Evolutionary conservation across 83 land plant genomes (phyloP).

Genomic region (Diphasiastrum complanatum): DNA sequence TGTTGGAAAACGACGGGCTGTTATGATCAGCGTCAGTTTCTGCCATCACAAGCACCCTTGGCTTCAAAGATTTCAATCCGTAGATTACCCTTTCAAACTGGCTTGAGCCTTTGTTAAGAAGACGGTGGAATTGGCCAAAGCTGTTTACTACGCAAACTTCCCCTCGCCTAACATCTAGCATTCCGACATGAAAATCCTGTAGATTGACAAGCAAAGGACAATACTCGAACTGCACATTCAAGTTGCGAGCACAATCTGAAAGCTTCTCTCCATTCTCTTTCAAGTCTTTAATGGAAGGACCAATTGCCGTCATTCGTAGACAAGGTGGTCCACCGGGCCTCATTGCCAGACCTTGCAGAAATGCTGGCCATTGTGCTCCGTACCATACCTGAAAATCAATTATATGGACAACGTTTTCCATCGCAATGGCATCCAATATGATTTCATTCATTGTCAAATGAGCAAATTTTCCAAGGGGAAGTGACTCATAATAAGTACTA

Average conservation of each 20-base stretch:
- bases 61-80: not conserved
- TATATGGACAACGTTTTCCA: too few relatives aligned
- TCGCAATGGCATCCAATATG: too few relatives aligned
- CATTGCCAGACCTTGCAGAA: not conserved
- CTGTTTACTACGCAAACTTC: slow-evolving; percentile 6
- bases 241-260: not conserved
- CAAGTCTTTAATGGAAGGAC: not conserved
- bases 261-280: not conserved
- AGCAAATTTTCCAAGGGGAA: too few relatives aligned
- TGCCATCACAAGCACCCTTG: slow-evolving; percentile 13
- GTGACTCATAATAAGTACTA: too few relatives aligned
- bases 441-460: too few relatives aligned
- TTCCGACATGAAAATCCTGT: slow-evolving; percentile 4
- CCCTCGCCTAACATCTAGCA: slow-evolving; percentile 2
- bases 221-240: slow-evolving; percentile 3
- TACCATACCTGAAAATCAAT: not conserved
- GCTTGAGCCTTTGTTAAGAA: not conserved
- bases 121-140: slow-evolving; percentile 9
- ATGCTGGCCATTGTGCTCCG: not conserved
- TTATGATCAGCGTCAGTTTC: slow-evolving; percentile 12
- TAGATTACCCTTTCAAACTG: not conserved
- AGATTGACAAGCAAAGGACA: not conserved
- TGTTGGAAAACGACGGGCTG: slow-evolving; percentile 1
- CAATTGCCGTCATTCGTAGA: not conserved
- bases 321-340: not conserved